Conservation (phyloP, 164 flowering plant genomes). For the Liquidambar formosana region DNA sequence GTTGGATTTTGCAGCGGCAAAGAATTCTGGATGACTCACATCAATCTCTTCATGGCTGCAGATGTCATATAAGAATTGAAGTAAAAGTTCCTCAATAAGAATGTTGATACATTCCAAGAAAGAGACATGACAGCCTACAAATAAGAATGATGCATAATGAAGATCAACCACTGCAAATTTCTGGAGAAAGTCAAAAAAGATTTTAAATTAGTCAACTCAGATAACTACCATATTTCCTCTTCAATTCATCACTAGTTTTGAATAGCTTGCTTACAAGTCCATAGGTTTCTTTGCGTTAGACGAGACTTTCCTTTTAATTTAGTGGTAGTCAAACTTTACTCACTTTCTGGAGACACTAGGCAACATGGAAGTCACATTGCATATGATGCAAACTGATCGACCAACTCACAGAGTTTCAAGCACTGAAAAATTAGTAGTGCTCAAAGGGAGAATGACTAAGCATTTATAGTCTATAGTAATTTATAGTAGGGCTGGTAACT, state of each 20-base stretch:
- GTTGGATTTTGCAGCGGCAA: conserved; percentile 75
- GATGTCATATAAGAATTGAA: background rate
- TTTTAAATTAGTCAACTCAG: too few relatives aligned
- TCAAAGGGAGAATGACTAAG: background rate
- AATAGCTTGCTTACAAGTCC: background rate
- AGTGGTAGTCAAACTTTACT: background rate
- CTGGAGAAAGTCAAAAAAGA: too few relatives aligned
- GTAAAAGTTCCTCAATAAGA: background rate
- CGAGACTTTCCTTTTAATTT: too few relatives aligned
- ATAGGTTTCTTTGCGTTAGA: background rate
- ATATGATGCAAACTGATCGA: background rate
- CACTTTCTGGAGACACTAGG: background rate
- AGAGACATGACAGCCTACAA: background rate
- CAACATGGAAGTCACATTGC: background rate
- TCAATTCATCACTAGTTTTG: too few relatives aligned
- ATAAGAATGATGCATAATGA: background rate
- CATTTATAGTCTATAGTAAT: background rate
- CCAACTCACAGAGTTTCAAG: too few relatives aligned
- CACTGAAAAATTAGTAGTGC: background rate
- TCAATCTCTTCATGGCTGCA: conserved; percentile 95
- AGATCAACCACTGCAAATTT: background rate
- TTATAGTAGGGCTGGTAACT: background rate
- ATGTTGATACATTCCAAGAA: conserved; percentile 1
- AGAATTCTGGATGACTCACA: conserved; percentile 98
- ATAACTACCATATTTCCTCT: too few relatives aligned